A percentile compares a stretch with the other conserved stretches of the same genome.
Evolutionary conservation across 139 green algal species (phyloP).

Genomic region (Asterochloris erici): DNA sequence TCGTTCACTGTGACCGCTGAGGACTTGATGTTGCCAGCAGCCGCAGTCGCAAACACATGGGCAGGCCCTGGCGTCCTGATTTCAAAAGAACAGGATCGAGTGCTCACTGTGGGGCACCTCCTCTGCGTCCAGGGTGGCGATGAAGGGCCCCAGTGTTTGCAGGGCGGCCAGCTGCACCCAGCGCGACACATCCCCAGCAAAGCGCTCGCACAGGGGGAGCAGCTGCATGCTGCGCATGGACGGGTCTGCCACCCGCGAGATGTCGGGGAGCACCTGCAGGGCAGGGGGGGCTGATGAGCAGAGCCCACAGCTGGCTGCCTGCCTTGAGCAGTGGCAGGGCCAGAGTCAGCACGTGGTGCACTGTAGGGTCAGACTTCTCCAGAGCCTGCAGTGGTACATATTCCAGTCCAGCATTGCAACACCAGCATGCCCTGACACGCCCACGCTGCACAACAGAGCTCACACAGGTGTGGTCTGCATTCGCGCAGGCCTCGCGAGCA

Average conservation of each 20-base stretch:
- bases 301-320: background rate
- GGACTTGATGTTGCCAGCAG: background rate
- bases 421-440: too few species aligned
- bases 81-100: background rate
- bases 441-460: too few species aligned
- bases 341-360: too few species aligned
- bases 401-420: too few species aligned
- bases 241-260: background rate
- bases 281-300: constrained; percentile 5
- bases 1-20: too few species aligned
- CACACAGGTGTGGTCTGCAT: too few species aligned
- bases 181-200: constrained; percentile 24
- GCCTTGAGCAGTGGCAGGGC: background rate
- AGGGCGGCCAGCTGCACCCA: constrained; percentile 25
- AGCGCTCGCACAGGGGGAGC: constrained; percentile 13
- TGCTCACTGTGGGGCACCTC: constrained; percentile 14
- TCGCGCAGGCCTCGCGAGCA: too few species aligned
- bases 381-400: too few species aligned
- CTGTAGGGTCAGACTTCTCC: too few species aligned
- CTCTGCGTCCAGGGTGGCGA: constrained; percentile 4
- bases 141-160: constrained; percentile 21
- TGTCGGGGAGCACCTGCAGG: constrained; percentile 3
- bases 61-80: background rate
- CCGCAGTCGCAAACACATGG: background rate
- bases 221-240: background rate